phyloP scores from a whole-genome alignment of 2,329 filamentous ascomycete species.

The Cytospora piceicola region DNA sequence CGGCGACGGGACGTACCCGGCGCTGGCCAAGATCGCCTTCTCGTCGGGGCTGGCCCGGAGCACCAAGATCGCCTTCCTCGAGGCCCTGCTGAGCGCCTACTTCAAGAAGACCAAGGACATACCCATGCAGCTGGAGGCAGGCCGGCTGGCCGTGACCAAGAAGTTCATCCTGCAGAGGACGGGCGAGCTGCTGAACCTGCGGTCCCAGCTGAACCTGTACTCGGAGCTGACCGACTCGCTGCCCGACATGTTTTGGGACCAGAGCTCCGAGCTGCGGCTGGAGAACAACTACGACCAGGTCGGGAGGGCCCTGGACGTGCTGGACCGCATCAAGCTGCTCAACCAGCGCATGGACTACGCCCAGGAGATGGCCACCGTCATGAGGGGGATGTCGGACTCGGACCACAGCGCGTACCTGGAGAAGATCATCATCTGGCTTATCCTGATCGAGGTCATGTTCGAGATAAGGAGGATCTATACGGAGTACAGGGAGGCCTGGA shows the following conservation, averaged over 20 bases:
- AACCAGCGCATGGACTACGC: constrained; percentile 99
- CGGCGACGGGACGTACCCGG: constrained; percentile 49
- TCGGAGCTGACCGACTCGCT: constrained; percentile 94
- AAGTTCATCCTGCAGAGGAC: constrained; percentile 90
- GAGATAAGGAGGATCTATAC: constrained; percentile 76
- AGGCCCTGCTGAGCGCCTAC: constrained; percentile 80
- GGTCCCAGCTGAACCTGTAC: constrained; percentile 94
- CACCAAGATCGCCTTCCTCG: constrained; percentile 91
- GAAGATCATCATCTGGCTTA: constrained; percentile 94
- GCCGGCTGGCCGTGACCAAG: constrained; percentile 52
- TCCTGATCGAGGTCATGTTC: constrained; percentile 89
- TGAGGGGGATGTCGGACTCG: constrained; percentile 87
- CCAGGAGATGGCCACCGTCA: constrained; percentile 87
- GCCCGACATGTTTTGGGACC: constrained; percentile 97
- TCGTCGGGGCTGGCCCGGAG: constrained; percentile 90
- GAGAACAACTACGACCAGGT: constrained; percentile 97
- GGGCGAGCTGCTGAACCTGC: constrained; percentile 84
- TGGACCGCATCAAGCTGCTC: constrained; percentile 84
- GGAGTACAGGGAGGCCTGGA: constrained; percentile 52
- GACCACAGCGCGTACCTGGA: constrained; percentile 86
- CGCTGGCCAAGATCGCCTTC: constrained; percentile 93
- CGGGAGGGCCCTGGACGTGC: constrained; percentile 86
- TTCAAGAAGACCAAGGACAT: constrained; percentile 86
- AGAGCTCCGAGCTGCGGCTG: constrained; percentile 81
- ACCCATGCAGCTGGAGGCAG: constrained; percentile 71